Evolutionary conservation across 805 yeast genomes (phyloP), one percentile per base, ranked within the genome.

Genomic region (Kodamaea lidongshanica): DNA sequence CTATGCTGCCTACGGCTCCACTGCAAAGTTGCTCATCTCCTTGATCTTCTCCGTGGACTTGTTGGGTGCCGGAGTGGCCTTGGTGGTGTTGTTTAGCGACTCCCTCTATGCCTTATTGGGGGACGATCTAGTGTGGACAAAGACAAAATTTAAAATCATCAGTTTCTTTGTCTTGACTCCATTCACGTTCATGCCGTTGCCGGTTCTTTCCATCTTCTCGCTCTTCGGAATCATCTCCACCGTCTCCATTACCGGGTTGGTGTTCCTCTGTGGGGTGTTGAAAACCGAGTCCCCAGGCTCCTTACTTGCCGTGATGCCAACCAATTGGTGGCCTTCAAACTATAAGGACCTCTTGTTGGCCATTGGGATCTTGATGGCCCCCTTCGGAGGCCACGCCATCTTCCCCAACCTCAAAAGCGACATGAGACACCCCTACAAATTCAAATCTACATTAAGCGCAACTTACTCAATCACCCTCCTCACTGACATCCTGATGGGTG

Each of bases 301-400:
- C 4, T 51, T 77, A 30, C 39, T 58, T n/a, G 53, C 56, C 25
- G 68, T 68, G 19, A 74, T 75, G 48, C 52, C 57, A 14, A 58
- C 66, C 1, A 40, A 46, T 21, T 32, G 52, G 25, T 59, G 57
- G 51, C 70, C 70, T 3, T 16, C 39, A 8, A 37, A 49, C 12
- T 25, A 50, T 16, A 43, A 54, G 5, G 59, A 62, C 28, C 40
- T 77, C 7, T 46, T 72, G 7, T 53, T 74, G 19, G 69, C 80
- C 1, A 59, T 76, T 28, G 84, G 84, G 8, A 76, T 78, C 30
- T 67, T 77, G 37, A 67, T 78, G 67, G 80, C 88, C 4, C 88
- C 89, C 1, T 83, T 82, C 64, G 87, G 92, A 5, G 89, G 92
- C 0, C 92, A 83, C 55, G 85, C 92, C 4, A 72, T 83, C 15